Conservation (phyloP, 2,329 filamentous ascomycete species). For the Cladosporium phlei region DNA sequence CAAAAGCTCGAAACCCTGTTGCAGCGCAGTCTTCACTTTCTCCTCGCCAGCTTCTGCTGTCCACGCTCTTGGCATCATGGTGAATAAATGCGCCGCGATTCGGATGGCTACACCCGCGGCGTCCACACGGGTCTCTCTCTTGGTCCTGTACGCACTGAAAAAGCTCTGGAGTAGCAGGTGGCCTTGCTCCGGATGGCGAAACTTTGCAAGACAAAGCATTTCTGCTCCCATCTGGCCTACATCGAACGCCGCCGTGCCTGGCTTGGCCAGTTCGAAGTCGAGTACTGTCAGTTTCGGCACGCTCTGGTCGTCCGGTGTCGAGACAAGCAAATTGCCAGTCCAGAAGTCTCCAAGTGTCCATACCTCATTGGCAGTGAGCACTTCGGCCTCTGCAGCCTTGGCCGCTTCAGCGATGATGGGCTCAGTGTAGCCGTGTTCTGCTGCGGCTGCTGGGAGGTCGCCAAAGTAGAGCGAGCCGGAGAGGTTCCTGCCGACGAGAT, state of each 20-base stretch:
- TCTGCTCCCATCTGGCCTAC: conserved; percentile 21
- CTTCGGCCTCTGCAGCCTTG: conserved; percentile 13
- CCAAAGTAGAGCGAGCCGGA: conserved; percentile 14
- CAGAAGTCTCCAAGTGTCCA: conserved; percentile 20
- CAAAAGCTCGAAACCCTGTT: conserved; percentile 1
- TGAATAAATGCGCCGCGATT: conserved; percentile 18
- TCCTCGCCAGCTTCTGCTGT: not conserved
- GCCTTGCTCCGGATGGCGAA: conserved; percentile 8
- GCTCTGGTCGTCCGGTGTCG: not conserved
- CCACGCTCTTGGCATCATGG: conserved; percentile 14
- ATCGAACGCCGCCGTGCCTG: conserved; percentile 18
- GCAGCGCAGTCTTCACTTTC: not conserved
- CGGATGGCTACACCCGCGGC: conserved; percentile 16
- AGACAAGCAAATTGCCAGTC: conserved; percentile 19
- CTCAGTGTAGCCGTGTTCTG: conserved; percentile 12
- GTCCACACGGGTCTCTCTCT: not conserved
- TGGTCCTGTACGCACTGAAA: conserved; percentile 9
- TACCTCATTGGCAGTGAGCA: conserved; percentile 13
- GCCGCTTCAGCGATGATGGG: conserved; percentile 13
- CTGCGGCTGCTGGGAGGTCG: conserved; percentile 13
- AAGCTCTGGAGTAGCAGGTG: conserved; percentile 12
- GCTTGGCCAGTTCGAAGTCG: conserved; percentile 18
- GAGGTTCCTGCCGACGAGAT: conserved; percentile 9
- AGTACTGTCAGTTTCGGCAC: conserved; percentile 8
- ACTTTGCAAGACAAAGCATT: conserved; percentile 17